A percentile compares a stretch with the other conserved stretches of the same genome.
Evolutionary conservation across 2,329 filamentous ascomycete genomes (phyloP).

Genomic region (Cladophialophora chaetospira): DNA sequence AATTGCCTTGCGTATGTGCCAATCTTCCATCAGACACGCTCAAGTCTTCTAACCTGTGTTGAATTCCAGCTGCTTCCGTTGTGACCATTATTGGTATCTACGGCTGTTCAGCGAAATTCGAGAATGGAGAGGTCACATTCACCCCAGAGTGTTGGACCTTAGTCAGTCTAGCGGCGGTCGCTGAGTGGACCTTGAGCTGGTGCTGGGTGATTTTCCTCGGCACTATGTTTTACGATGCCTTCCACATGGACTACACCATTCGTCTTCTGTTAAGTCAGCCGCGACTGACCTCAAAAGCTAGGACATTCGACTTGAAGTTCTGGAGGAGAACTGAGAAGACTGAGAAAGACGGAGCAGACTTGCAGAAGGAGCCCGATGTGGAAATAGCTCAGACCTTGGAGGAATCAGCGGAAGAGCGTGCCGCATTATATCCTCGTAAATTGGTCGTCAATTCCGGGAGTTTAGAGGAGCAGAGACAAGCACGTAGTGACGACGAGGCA

Average conservation of each 20-base stretch:
- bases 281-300: too few relatives aligned
- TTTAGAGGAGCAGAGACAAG: too few relatives aligned
- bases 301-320: too few relatives aligned
- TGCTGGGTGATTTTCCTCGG: constrained; percentile 8
- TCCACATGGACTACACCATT: constrained; percentile 12
- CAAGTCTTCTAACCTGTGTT: too few relatives aligned
- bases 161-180: constrained; percentile 9
- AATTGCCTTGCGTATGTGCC: constrained; percentile 5
- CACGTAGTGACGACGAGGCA: too few relatives aligned
- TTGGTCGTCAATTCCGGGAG: too few relatives aligned
- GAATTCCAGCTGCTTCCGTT: constrained; percentile 4
- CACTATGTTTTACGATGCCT: constrained; percentile 13
- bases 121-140: constrained; percentile 9
- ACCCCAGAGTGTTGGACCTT: constrained; percentile 7
- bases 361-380: too few relatives aligned
- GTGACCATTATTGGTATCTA: constrained; percentile 12
- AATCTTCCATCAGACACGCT: background rate
- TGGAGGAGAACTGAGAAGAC: too few relatives aligned
- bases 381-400: too few relatives aligned
- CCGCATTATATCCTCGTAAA: too few relatives aligned
- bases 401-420: too few relatives aligned
- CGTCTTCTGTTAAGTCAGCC: constrained; percentile 1
- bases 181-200: constrained; percentile 10
- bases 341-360: too few relatives aligned
- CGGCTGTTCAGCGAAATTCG: constrained; percentile 9